These are phyloP conservation scores for Aspergillus unguis DNA, from an alignment of 2,329 filamentous ascomycete species.

Conservation along the genomic window DNA sequence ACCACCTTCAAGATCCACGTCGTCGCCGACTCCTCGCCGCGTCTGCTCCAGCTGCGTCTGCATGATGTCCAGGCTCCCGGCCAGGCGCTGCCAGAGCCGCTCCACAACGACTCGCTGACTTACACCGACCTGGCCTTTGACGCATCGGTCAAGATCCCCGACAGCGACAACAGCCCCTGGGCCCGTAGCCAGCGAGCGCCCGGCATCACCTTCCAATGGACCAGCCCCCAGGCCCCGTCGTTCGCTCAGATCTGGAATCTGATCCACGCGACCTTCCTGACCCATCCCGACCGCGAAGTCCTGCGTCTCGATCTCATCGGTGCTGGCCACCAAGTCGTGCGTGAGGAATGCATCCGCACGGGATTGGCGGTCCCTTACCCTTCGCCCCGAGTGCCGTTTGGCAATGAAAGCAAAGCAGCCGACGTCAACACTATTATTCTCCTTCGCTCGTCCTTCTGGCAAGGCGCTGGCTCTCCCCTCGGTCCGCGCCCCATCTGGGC, in stretches of 20 bases:
- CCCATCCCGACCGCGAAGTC: slow-evolving; percentile 30
- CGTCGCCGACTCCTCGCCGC: slow-evolving; percentile 25
- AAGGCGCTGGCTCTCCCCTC: slow-evolving; percentile 65
- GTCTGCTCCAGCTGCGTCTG: slow-evolving; percentile 31
- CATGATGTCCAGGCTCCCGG: slow-evolving; percentile 31
- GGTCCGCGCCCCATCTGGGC: slow-evolving; percentile 63
- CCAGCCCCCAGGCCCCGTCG: slow-evolving; percentile 25
- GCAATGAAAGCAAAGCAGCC: slow-evolving; percentile 19
- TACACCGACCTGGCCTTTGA: slow-evolving; percentile 36
- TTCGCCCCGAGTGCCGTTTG: slow-evolving; percentile 18
- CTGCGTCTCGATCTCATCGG: slow-evolving; percentile 36
- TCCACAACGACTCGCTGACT: slow-evolving; percentile 39
- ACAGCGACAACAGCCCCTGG: slow-evolving; percentile 40
- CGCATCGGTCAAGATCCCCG: slow-evolving; percentile 23
- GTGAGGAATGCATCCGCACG: slow-evolving; percentile 39
- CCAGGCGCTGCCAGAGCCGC: slow-evolving; percentile 32
- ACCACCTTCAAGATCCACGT: slow-evolving; percentile 42
- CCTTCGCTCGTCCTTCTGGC: slow-evolving; percentile 62
- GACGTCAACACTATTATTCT: slow-evolving; percentile 42
- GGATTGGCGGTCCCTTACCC: slow-evolving; percentile 28
- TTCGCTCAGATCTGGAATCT: slow-evolving; percentile 41
- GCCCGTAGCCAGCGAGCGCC: slow-evolving; percentile 33
- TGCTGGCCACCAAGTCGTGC: slow-evolving; percentile 36
- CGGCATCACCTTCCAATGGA: slow-evolving; percentile 34
- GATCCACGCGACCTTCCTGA: slow-evolving; percentile 35